Conservation (phyloP, 2,329 filamentous ascomycete genomes). For the Sarocladium brachiariae region DNA sequence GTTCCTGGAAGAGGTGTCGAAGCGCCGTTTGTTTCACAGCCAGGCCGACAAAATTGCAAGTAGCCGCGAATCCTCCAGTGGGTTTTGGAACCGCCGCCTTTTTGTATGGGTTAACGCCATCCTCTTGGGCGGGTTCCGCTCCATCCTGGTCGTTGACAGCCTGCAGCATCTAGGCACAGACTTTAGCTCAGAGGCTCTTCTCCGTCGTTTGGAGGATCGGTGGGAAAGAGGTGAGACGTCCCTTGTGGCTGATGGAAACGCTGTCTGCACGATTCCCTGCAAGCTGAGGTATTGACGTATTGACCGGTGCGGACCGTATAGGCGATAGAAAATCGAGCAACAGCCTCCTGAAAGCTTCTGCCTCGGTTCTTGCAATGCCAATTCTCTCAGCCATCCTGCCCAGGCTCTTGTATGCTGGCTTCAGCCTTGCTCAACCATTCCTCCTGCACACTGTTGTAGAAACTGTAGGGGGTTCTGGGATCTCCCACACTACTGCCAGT, state of each 20-base stretch:
- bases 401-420: slow-evolving; percentile 22
- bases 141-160: slow-evolving; percentile 24
- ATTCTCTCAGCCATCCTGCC: slow-evolving; percentile 20
- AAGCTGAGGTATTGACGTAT: too few species aligned
- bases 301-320: not conserved
- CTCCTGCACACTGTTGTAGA: slow-evolving; percentile 25
- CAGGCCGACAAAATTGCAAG: too few species aligned
- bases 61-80: slow-evolving; percentile 13
- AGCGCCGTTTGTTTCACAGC: slow-evolving; percentile 13
- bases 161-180: slow-evolving; percentile 20
- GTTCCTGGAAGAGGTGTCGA: slow-evolving; percentile 27
- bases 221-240: too few species aligned
- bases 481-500: slow-evolving; percentile 18
- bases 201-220: not conserved
- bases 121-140: slow-evolving; percentile 23
- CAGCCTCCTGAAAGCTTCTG: slow-evolving; percentile 12
- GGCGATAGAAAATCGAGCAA: slow-evolving; percentile 8
- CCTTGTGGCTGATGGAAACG: not conserved
- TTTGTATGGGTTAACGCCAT: slow-evolving; percentile 23
- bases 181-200: slow-evolving; percentile 10
- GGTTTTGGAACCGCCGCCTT: slow-evolving; percentile 18
- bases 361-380: slow-evolving; percentile 11
- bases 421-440: slow-evolving; percentile 34
- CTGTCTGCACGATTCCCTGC: too few species aligned
- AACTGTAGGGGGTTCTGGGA: slow-evolving; percentile 17